Evolutionary conservation across 345 rosid species (phyloP).

Genomic region (Acer negundo): DNA sequence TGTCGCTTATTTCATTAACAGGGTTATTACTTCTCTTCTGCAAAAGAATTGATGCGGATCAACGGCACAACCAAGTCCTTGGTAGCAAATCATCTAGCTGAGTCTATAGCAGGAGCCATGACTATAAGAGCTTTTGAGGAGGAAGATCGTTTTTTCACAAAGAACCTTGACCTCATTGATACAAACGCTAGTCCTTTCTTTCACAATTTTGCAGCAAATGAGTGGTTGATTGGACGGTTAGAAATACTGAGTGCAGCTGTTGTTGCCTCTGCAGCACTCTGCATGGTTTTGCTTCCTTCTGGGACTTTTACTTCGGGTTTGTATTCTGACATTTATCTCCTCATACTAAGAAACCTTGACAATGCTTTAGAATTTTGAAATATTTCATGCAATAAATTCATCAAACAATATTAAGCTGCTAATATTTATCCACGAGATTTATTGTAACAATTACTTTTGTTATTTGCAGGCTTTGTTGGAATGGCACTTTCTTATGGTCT

Average conservation of each 20-base stretch:
- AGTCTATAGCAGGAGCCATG: constrained; percentile 86
- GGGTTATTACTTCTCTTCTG: constrained; percentile 81
- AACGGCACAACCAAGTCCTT: constrained; percentile 91
- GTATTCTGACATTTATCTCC: constrained; percentile 9
- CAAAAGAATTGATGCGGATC: constrained; percentile 88
- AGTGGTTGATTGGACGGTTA: constrained; percentile 89
- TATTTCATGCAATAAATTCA: neutral
- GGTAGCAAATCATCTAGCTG: constrained; percentile 92
- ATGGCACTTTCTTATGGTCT: constrained; percentile 98
- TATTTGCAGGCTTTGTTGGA: constrained; percentile 81
- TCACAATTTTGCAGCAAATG: constrained; percentile 84
- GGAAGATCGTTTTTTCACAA: constrained; percentile 81
- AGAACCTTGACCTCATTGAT: constrained; percentile 71
- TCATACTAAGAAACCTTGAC: neutral
- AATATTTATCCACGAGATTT: neutral
- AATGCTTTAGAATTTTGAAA: neutral
- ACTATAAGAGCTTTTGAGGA: constrained; percentile 89
- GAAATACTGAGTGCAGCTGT: constrained; percentile 77
- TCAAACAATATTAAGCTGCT: neutral
- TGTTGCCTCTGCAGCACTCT: constrained; percentile 82
- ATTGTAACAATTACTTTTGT: neutral
- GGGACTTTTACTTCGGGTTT: constrained; percentile 88
- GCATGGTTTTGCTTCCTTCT: constrained; percentile 93
- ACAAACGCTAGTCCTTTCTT: constrained; percentile 90
- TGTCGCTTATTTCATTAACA: constrained; percentile 23